phyloP scores from a whole-genome alignment of 2,329 filamentous ascomycete genomes.

The Fonsecaea monophora region DNA sequence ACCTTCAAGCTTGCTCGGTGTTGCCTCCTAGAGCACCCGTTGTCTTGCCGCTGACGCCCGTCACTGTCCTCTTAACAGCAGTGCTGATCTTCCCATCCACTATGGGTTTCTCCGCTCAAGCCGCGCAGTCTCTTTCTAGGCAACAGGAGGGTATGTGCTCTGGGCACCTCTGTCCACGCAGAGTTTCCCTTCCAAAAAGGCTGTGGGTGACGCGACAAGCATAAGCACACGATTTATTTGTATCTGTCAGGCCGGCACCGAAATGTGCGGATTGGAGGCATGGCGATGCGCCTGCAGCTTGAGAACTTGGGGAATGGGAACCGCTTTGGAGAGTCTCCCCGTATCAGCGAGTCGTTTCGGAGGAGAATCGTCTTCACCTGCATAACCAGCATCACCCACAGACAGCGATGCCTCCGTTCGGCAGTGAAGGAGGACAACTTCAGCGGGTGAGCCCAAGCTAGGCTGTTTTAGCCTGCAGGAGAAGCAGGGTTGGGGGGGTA shows the following conservation, averaged over 20 bases:
- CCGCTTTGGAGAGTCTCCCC: background rate
- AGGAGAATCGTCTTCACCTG: background rate
- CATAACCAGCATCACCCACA: background rate
- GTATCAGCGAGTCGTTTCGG: background rate
- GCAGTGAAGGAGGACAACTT: conserved; percentile 18
- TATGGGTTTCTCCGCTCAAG: background rate
- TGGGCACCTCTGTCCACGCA: background rate
- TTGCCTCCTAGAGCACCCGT: background rate
- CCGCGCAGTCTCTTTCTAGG: background rate
- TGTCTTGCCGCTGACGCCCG: background rate
- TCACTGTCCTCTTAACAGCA: conserved; percentile 8
- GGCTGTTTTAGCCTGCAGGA: conserved; percentile 31
- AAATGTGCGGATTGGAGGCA: background rate
- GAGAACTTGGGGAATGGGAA: background rate
- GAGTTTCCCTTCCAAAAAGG: background rate
- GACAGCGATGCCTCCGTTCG: conserved; percentile 8
- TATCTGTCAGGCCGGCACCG: conserved; percentile 6
- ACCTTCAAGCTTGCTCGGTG: conserved; percentile 11
- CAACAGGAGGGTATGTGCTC: background rate
- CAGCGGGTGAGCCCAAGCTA: conserved; percentile 28
- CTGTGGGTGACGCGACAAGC: background rate
- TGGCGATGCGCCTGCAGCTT: background rate
- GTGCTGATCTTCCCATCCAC: background rate
- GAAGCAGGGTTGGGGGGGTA: conserved; percentile 28
- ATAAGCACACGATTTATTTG: conserved; percentile 14